Evolutionary conservation across 768 basidiomycete species (phyloP).

Genomic region (Daedaleopsis nitida): DNA sequence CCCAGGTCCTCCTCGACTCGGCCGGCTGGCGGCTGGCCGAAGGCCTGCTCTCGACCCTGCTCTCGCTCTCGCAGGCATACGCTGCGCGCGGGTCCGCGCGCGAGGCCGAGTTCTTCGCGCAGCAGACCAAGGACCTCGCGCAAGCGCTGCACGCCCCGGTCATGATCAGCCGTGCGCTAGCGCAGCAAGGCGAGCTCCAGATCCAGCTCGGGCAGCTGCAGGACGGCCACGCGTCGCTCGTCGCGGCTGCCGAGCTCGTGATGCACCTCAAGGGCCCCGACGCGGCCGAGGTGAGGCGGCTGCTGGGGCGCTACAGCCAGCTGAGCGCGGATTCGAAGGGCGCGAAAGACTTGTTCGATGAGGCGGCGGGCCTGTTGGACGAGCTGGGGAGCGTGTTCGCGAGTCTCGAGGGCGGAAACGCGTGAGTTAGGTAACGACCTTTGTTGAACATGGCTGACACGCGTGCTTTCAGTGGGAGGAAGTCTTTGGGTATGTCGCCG

Average conservation of each 20-base stretch:
- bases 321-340: conserved; percentile 42
- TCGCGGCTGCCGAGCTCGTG: conserved; percentile 48
- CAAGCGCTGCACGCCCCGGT: conserved; percentile 66
- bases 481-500: conserved; percentile 22
- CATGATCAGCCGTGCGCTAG: conserved; percentile 63
- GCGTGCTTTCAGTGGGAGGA: conserved; percentile 10
- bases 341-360: conserved; percentile 55
- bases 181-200: conserved; percentile 69
- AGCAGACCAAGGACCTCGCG: conserved; percentile 77
- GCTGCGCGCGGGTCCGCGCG: conserved; percentile 76
- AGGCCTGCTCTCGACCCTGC: conserved; percentile 64
- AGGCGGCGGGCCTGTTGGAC: conserved; percentile 59
- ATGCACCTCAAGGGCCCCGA: conserved; percentile 55
- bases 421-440: conserved; percentile 40
- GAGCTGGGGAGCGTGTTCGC: conserved; percentile 60
- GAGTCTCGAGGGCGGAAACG: conserved; percentile 47
- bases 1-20: conserved; percentile 47
- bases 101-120: conserved; percentile 83
- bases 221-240: conserved; percentile 57
- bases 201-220: conserved; percentile 61
- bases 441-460: neutral
- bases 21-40: conserved; percentile 79
- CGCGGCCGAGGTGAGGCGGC: conserved; percentile 55
- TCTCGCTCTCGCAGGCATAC: conserved; percentile 67
- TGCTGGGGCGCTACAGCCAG: conserved; percentile 57